phyloP scores from a whole-genome alignment of 495 filamentous ascomycete genomes.

The Geoglossum glabrum region DNA sequence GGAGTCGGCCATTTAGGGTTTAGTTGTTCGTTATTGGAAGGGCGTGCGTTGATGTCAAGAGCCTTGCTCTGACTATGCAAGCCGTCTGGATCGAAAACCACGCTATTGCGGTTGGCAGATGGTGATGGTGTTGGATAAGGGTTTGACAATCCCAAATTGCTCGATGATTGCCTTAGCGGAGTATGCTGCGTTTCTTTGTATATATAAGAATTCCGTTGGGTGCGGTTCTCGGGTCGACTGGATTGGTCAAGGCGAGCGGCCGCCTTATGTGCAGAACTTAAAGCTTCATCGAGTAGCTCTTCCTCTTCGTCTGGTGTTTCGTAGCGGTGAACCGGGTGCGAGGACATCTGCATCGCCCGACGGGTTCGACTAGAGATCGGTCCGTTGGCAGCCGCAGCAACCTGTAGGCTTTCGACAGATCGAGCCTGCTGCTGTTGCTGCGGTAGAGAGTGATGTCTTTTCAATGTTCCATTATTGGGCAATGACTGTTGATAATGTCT shows the following conservation, averaged over 20 bases:
- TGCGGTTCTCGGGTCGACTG: constrained; percentile 19
- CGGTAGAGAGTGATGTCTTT: constrained; percentile 59
- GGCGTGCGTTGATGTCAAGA: constrained; percentile 33
- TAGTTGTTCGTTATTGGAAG: constrained; percentile 26
- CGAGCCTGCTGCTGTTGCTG: constrained; percentile 36
- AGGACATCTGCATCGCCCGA: constrained; percentile 55
- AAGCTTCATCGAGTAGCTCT: constrained; percentile 75
- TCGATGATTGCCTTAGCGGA: constrained; percentile 30
- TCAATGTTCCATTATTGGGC: constrained; percentile 22
- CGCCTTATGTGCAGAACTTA: constrained; percentile 38
- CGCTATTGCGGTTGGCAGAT: constrained; percentile 57
- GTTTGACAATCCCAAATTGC: constrained; percentile 42
- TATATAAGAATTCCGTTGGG: constrained; percentile 15
- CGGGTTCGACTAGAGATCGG: constrained; percentile 72
- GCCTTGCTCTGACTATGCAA: constrained; percentile 27
- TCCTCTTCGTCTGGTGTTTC: constrained; percentile 95
- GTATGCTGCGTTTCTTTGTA: constrained; percentile 23
- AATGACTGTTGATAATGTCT: constrained; percentile 8
- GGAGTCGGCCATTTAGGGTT: constrained; percentile 84
- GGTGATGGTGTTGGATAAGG: constrained; percentile 85
- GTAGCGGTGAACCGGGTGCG: constrained; percentile 55
- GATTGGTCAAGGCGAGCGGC: constrained; percentile 30
- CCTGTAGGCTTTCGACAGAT: constrained; percentile 40
- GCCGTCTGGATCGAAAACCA: constrained; percentile 42
- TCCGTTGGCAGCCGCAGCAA: constrained; percentile 28